Conservation (phyloP, 139 green algal species). For the Coelastrella sp. region DNA sequence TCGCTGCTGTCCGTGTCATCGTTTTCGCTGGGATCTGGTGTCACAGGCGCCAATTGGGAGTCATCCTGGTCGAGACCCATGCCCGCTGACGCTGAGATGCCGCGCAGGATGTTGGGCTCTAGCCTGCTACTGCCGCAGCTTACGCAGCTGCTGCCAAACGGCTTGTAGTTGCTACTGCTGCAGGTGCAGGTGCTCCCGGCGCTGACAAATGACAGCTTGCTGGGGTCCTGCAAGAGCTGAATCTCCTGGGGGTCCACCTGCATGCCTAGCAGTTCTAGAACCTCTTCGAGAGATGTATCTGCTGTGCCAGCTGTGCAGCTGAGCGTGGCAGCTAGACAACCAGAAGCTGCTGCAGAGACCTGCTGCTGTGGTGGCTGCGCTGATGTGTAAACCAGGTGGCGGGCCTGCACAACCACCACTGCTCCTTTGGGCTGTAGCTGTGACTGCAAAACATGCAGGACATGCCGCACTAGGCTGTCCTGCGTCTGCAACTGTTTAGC, state of each 20-base stretch:
- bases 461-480: conserved; percentile 70
- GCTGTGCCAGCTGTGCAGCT: not conserved
- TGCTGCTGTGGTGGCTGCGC: conserved; percentile 22
- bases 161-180: not conserved
- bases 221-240: not conserved
- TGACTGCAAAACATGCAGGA: conserved; percentile 65
- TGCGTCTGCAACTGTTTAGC: conserved; percentile 83
- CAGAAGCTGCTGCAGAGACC: conserved; percentile 14
- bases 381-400: conserved; percentile 65
- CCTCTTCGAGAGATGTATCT: conserved; percentile 55
- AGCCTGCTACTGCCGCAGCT: not conserved
- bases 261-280: conserved; percentile 66
- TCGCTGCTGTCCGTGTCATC: conserved; percentile 48
- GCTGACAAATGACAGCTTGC: not conserved
- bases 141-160: not conserved
- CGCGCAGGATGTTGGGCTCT: conserved; percentile 11
- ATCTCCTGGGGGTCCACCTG: conserved; percentile 16
- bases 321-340: conserved; percentile 18
- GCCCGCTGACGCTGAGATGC: conserved; percentile 23
- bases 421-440: conserved; percentile 64
- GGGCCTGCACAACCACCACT: conserved; percentile 77
- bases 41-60: conserved; percentile 47
- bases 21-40: conserved; percentile 61
- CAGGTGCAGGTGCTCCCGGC: not conserved
- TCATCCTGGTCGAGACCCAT: conserved; percentile 11